Base-by-base conservation (phyloP, 805 yeast species). In the Yarrowia bubula region DNA sequence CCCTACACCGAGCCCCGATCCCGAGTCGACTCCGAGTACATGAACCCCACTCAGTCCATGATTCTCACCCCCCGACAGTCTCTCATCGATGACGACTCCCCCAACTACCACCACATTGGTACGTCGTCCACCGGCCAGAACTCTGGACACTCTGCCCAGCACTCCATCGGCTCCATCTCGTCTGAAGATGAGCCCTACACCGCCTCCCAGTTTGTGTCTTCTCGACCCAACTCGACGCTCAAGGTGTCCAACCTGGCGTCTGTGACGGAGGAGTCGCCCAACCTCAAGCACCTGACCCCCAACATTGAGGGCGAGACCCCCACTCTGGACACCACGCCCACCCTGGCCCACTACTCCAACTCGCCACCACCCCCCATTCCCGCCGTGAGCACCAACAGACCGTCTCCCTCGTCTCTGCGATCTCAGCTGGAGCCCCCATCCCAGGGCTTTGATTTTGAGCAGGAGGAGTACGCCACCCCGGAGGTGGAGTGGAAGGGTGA, bases 41-140 rank as follows among this genome's bases (percentile, higher is more conserved):
- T 70, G 72, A 65, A 68, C 57, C 72, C 71, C 51, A 70, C 72
- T 15, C 65, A 67, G 57, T 68, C 71, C 22, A 64, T 65, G 37
- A 70, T 70, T 32, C 66, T 70, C 47, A 68, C 72, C 10, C 71
- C 72, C 11, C 68, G 57, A 8, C 70, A 69, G 46, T 65, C 72
- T 3, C 43, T 69, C 9, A 64, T 72, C 67, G 70, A 69, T 11
- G 71, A 75, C n/a, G 78, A 75, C 41, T 73, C 77, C 10, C 51
- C 50, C 51, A 58, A 58, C 51, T 58, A 53, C 64, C 51, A 31
- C n/a, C 32, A 43, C 35, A 58, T 58, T 33, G 64, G 64, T 22
- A 58, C 64, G 9, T 4, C 2, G 18, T 58, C 64, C 22, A 33
- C 64, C 3, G 64, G 51, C 22, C 51, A 58, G 51, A 41, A 43